Percentiles rank a stretch among this genome's conserved stretches.
These are phyloP conservation scores for Turritis glabra DNA, from an alignment of 345 rosid genomes.

Conservation along the genomic window DNA sequence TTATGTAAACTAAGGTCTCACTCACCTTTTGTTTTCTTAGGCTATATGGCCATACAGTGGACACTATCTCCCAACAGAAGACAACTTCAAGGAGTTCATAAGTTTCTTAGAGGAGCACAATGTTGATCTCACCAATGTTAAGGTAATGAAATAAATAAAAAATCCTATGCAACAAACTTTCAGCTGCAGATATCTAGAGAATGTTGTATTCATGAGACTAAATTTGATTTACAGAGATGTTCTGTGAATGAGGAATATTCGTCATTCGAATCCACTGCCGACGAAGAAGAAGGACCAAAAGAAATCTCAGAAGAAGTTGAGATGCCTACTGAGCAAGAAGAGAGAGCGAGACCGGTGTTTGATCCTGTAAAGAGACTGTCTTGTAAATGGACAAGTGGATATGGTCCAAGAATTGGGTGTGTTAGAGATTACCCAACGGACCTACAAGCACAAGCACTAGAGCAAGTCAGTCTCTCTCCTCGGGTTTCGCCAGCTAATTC, in stretches of 20 bases:
- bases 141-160: conserved; percentile 44
- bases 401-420: conserved; percentile 74
- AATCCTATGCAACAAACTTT: no score
- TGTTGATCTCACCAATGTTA: conserved; percentile 59
- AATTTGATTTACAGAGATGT: conserved; percentile 48
- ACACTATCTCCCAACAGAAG: conserved; percentile 71
- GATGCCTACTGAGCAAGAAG: conserved; percentile 23
- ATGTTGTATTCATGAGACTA: conserved; percentile 2
- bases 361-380: conserved; percentile 50
- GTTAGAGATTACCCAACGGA: conserved; percentile 74
- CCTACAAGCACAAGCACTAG: conserved; percentile 58
- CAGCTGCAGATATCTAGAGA: neutral
- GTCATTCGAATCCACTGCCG: conserved; percentile 36
- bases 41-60: conserved; percentile 80
- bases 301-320: conserved; percentile 29
- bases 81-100: conserved; percentile 58
- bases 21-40: conserved; percentile 28
- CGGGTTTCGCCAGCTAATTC: conserved; percentile 38
- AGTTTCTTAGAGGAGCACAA: conserved; percentile 57
- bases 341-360: conserved; percentile 37
- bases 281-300: conserved; percentile 34
- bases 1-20: conserved; percentile 2
- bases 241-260: conserved; percentile 54
- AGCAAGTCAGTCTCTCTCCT: conserved; percentile 67
- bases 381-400: conserved; percentile 72